phyloP scores from a whole-genome alignment of 345 rosid species.

The Odontarrhena argentea region DNA sequence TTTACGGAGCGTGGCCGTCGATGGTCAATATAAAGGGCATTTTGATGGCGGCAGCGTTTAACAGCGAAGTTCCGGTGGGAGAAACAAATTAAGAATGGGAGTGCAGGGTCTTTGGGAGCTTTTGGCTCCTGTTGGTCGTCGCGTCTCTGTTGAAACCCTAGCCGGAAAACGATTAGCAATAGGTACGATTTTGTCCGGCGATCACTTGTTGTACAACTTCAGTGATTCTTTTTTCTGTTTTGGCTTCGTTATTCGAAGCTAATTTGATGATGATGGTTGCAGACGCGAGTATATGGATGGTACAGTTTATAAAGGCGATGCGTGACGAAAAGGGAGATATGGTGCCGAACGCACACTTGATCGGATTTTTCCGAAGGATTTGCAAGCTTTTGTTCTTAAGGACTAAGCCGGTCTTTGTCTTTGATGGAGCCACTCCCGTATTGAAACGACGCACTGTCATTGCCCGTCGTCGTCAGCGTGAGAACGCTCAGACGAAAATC shows the following conservation, averaged over 20 bases:
- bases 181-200: conserved; percentile 43
- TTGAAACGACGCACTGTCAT: conserved; percentile 93
- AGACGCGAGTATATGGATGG: conserved; percentile 99
- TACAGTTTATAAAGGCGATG: conserved; percentile 98
- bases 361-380: conserved; percentile 91
- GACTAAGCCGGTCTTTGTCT: conserved; percentile 91
- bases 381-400: conserved; percentile 79
- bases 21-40: neutral
- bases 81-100: conserved; percentile 22
- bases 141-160: conserved; percentile 93
- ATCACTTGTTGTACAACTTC: conserved; percentile 22
- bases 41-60: conserved; percentile 23
- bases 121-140: conserved; percentile 88
- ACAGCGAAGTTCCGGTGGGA: neutral
- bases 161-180: conserved; percentile 84
- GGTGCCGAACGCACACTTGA: conserved; percentile 85
- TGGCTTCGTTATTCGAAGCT: neutral
- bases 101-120: conserved; percentile 58
- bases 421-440: conserved; percentile 90
- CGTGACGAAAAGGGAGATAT: conserved; percentile 94
- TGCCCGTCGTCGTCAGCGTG: conserved; percentile 87
- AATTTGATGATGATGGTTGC: neutral
- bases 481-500: conserved; percentile 88
- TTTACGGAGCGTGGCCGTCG: neutral
- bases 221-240: neutral